Percentiles rank a stretch among this genome's conserved stretches.
phyloP scores from a whole-genome alignment of 129 eudicot genomes.

The Heracleum sosnowskyi region DNA sequence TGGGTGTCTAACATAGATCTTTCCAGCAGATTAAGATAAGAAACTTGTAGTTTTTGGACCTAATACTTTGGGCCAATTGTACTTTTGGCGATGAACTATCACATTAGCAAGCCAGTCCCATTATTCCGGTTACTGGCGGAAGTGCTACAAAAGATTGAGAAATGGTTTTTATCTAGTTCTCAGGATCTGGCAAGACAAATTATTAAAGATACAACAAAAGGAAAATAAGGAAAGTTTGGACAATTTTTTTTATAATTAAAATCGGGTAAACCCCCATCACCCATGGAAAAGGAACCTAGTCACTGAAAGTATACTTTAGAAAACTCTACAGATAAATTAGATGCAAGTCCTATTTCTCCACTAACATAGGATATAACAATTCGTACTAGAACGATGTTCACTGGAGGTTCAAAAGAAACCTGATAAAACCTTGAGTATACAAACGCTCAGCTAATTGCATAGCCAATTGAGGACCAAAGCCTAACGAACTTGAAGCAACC shows the following conservation, averaged over 20 bases:
- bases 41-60: neutral
- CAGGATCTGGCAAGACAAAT: neutral
- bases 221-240: neutral
- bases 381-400: neutral
- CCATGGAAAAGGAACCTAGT: neutral
- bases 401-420: slow-evolving; percentile 28
- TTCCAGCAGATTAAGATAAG: neutral
- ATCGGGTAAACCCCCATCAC: neutral
- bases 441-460: slow-evolving; percentile 96
- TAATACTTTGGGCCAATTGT: neutral
- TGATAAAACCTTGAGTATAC: slow-evolving; percentile 96
- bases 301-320: too few species aligned
- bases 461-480: slow-evolving; percentile 86
- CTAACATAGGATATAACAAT: neutral
- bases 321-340: neutral
- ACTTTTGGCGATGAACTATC: neutral
- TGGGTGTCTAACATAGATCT: neutral
- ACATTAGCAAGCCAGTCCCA: neutral
- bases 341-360: neutral
- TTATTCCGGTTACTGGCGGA: neutral
- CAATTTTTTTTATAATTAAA: neutral
- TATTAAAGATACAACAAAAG: neutral
- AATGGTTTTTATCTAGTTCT: neutral
- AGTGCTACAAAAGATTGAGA: neutral
- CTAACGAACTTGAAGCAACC: slow-evolving; percentile 97